A percentile compares a stretch with the other conserved stretches of the same genome.
phyloP scores from a whole-genome alignment of 768 basidiomycete species.

The Mycena leptocephala region DNA sequence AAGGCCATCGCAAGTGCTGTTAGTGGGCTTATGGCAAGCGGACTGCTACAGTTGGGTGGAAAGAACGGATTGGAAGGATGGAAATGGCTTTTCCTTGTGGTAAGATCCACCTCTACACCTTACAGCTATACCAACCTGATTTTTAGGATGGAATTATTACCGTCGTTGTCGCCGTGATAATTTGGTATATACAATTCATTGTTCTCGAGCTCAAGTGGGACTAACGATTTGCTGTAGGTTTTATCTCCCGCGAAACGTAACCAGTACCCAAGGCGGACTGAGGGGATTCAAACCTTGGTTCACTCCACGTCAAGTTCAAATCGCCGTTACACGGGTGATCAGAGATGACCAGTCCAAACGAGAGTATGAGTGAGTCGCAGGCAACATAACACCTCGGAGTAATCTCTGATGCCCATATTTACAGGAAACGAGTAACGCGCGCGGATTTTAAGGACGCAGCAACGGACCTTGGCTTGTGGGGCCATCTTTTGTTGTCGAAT shows the following conservation, averaged over 20 bases:
- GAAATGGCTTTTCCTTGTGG: slow-evolving; percentile 60
- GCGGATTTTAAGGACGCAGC: slow-evolving; percentile 55
- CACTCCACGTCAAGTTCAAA: slow-evolving; percentile 50
- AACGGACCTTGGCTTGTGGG: slow-evolving; percentile 52
- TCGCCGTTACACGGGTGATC: slow-evolving; percentile 55
- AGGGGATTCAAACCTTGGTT: slow-evolving; percentile 56
- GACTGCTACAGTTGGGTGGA: slow-evolving; percentile 55
- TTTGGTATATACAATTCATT: slow-evolving; percentile 44
- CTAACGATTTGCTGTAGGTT: slow-evolving; percentile 41
- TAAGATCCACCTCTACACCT: background rate
- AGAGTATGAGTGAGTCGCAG: slow-evolving; percentile 52
- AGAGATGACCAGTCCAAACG: slow-evolving; percentile 56
- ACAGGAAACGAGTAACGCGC: slow-evolving; percentile 51
- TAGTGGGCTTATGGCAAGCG: slow-evolving; percentile 60
- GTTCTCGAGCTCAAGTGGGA: too few species aligned
- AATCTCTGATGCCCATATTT: background rate
- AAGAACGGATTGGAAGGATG: slow-evolving; percentile 54
- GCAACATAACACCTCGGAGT: background rate
- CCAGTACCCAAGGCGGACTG: slow-evolving; percentile 48
- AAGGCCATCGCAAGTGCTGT: slow-evolving; percentile 54
- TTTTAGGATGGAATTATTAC: slow-evolving; percentile 54
- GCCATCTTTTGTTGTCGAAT: slow-evolving; percentile 54
- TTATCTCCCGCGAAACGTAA: slow-evolving; percentile 52
- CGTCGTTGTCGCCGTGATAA: slow-evolving; percentile 49
- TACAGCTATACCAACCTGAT: background rate